A percentile compares a stretch with the other conserved stretches of the same genome.
Conservation (phyloP, 345 rosid genomes). For the Cardamine resedifolia region DNA sequence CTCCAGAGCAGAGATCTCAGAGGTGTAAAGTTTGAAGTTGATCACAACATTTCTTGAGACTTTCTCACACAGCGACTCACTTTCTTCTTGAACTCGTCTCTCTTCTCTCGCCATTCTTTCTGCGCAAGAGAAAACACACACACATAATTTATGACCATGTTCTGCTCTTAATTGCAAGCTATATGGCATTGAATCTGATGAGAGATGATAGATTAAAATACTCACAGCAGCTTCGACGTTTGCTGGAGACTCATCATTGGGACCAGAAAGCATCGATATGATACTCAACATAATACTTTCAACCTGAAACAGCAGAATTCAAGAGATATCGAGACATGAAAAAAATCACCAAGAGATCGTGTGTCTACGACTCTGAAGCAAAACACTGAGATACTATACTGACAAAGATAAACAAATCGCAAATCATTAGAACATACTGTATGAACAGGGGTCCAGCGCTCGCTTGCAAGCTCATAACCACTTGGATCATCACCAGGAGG, state of each 20-base stretch:
- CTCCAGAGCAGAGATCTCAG: conserved; percentile 3
- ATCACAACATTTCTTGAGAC: conserved; percentile 66
- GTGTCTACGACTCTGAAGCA: neutral
- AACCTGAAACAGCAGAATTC: conserved; percentile 47
- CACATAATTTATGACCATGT: neutral
- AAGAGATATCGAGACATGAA: neutral
- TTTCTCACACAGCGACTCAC: conserved; percentile 64
- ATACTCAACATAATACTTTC: conserved; percentile 89
- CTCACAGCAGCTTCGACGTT: conserved; percentile 90
- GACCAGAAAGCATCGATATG: conserved; percentile 86
- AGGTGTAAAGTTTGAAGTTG: neutral
- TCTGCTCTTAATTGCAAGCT: neutral
- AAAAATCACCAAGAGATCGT: neutral
- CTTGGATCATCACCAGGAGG: conserved; percentile 99
- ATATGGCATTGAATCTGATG: neutral
- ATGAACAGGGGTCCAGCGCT: conserved; percentile 96
- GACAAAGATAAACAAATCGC: neutral
- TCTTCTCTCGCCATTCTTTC: conserved; percentile 76
- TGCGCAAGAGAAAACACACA: conserved; percentile 33
- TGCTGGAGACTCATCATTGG: conserved; percentile 93
- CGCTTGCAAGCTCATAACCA: conserved; percentile 98
- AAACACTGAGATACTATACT: neutral
- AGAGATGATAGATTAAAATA: conserved; percentile 13
- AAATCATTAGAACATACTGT: conserved; percentile 54
- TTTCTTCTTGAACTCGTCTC: conserved; percentile 74